A percentile compares a stretch with the other conserved stretches of the same genome.
phyloP scores from a whole-genome alignment of 306 rosid species.

The Elaeagnus macrophylla region DNA sequence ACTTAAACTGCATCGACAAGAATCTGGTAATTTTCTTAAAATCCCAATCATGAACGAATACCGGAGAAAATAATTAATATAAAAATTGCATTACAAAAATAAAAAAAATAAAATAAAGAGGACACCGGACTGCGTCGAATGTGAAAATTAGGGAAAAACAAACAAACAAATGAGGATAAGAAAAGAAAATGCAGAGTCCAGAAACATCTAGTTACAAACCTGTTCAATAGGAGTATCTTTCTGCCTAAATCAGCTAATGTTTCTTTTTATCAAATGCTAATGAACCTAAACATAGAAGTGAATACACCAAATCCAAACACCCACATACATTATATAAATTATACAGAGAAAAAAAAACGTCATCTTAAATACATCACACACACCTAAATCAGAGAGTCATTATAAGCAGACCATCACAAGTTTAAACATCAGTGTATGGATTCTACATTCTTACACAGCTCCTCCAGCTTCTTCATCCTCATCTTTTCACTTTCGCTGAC shows the following conservation, averaged over 20 bases:
- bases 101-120: no score
- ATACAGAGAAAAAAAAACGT: conserved; percentile 23
- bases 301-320: conserved; percentile 44
- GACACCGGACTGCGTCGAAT: conserved; percentile 30
- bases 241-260: conserved; percentile 58
- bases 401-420: conserved; percentile 21
- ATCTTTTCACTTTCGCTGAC: conserved; percentile 69
- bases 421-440: conserved; percentile 39
- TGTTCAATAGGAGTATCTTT: conserved; percentile 39
- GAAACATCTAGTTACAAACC: conserved; percentile 67
- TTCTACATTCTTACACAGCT: conserved; percentile 83
- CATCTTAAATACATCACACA: conserved; percentile 75
- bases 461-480: conserved; percentile 99
- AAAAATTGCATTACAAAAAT: no score
- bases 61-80: no score
- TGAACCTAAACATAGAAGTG: conserved; percentile 35
- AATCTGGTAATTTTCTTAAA: no score
- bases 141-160: conserved; percentile 18
- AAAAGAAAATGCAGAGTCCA: conserved; percentile 32
- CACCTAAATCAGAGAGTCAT: conserved; percentile 51
- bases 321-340: conserved; percentile 28
- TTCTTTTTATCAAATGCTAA: conserved; percentile 33
- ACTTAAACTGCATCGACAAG: no score
- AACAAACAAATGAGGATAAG: conserved; percentile 19
- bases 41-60: no score